Percentiles rank a stretch among this genome's conserved stretches.
Evolutionary conservation across 208 protist species (phyloP).

Genomic region (Acanthamoeba culbertsoni): DNA sequence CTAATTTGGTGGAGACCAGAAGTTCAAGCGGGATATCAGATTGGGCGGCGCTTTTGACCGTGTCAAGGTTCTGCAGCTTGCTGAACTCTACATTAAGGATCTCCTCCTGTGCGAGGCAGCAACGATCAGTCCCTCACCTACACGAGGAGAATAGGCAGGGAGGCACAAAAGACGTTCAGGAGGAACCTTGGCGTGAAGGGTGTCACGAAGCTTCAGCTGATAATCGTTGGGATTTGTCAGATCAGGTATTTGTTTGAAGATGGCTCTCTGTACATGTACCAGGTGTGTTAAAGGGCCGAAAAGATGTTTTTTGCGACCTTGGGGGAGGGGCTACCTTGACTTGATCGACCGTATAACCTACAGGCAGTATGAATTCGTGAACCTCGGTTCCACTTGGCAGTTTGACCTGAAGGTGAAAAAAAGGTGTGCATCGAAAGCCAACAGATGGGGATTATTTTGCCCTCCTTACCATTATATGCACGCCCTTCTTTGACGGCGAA

Average conservation of each 20-base stretch:
- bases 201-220: slow-evolving; percentile 54
- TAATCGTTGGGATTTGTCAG: slow-evolving; percentile 44
- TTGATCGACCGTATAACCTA: slow-evolving; percentile 49
- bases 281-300: background rate
- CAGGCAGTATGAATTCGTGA: slow-evolving; percentile 49
- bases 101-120: background rate
- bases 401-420: background rate
- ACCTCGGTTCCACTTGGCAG: slow-evolving; percentile 54
- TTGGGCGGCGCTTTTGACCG: background rate
- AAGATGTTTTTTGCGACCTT: background rate
- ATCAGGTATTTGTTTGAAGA: slow-evolving; percentile 56
- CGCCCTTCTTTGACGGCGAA: background rate
- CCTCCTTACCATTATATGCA: background rate
- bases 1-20: background rate
- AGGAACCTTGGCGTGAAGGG: background rate
- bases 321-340: background rate
- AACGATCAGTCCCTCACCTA: background rate
- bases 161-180: background rate
- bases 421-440: background rate
- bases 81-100: slow-evolving; percentile 57
- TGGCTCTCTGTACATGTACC: background rate
- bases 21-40: background rate
- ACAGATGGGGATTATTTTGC: background rate
- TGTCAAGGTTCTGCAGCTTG: slow-evolving; percentile 38
- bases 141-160: background rate